Percentiles rank a stretch among this genome's conserved stretches.
These are phyloP conservation scores for Naganishia sp. DNA, from an alignment of 1,284 basidiomycete genomes.

Conservation along the genomic window DNA sequence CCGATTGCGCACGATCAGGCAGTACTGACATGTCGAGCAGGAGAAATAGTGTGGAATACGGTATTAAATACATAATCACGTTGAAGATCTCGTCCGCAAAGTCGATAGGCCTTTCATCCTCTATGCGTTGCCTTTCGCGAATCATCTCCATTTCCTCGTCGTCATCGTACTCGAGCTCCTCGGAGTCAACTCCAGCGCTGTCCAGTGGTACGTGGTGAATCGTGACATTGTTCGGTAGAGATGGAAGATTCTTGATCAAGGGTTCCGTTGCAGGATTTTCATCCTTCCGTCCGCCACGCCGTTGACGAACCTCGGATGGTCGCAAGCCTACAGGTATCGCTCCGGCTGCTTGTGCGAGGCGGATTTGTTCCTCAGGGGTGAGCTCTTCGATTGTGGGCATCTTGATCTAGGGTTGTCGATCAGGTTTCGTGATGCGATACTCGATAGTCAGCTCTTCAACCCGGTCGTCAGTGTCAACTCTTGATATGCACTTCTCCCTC, in stretches of 20 bases:
- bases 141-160: slow-evolving; percentile 15
- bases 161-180: slow-evolving; percentile 33
- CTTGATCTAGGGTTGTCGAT: neutral
- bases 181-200: slow-evolving; percentile 16
- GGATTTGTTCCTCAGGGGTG: slow-evolving; percentile 31
- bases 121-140: neutral
- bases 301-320: slow-evolving; percentile 20
- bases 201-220: slow-evolving; percentile 12
- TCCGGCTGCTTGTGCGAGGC: slow-evolving; percentile 30
- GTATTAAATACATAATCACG: slow-evolving; percentile 48
- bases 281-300: neutral
- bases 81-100: slow-evolving; percentile 52
- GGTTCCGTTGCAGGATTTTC: neutral
- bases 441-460: neutral
- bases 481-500: neutral
- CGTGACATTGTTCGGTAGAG: neutral
- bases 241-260: slow-evolving; percentile 24
- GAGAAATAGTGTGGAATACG: slow-evolving; percentile 49
- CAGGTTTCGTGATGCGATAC: neutral
- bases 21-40: slow-evolving; percentile 50
- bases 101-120: slow-evolving; percentile 27
- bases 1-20: neutral
- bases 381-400: slow-evolving; percentile 29
- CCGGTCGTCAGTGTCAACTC: neutral
- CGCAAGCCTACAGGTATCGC: slow-evolving; percentile 25